phyloP scores from a whole-genome alignment of 1,284 basidiomycete genomes.

The Microbotryum silenes-acaulis region DNA sequence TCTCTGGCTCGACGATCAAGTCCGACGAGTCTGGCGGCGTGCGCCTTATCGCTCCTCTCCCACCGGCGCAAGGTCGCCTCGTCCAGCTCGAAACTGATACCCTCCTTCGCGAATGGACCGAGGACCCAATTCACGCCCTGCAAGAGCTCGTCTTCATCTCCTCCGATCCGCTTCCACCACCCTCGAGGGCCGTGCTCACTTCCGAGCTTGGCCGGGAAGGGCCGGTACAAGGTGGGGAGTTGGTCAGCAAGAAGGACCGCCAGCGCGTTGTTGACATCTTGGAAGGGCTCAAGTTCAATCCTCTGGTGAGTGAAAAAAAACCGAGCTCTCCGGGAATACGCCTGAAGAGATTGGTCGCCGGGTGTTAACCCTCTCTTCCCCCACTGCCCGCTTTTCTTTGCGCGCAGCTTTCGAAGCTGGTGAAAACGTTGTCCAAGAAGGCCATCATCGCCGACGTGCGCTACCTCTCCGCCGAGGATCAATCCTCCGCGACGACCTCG shows the following conservation, averaged over 20 bases:
- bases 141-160: conserved; percentile 1
- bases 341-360: too few species aligned
- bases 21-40: neutral
- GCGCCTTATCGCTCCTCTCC: neutral
- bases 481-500: conserved; percentile 1
- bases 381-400: neutral
- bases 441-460: conserved; percentile 24
- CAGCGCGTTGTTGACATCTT: conserved; percentile 12
- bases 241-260: conserved; percentile 7
- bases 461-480: conserved; percentile 23
- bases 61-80: neutral
- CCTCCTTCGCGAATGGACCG: neutral
- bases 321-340: too few species aligned
- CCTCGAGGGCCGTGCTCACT: neutral
- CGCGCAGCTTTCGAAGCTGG: conserved; percentile 10
- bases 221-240: neutral
- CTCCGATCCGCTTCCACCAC: neutral
- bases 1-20: neutral
- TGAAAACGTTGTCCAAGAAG: conserved; percentile 4
- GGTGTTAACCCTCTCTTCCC: too few species aligned
- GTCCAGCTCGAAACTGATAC: neutral
- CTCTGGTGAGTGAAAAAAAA: neutral
- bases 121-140: neutral
- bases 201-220: neutral
- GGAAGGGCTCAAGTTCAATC: conserved; percentile 11